Base-by-base conservation (phyloP, 164 flowering plant genomes). In the Magnolia sinica region DNA sequence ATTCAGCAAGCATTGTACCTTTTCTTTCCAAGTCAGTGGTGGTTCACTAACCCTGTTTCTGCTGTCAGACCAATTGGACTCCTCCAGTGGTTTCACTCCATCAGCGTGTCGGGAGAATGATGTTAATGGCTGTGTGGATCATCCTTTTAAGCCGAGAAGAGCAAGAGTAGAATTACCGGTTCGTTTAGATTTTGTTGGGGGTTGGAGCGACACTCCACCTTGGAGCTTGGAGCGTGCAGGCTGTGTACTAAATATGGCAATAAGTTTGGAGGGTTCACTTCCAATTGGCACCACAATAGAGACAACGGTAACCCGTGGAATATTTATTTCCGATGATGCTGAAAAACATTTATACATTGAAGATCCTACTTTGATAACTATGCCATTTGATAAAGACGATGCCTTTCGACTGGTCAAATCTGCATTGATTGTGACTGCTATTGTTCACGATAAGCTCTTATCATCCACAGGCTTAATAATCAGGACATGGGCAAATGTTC, bases 171-270 rank as follows among this genome's bases (percentile, higher is more conserved):
- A 96, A 78, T 85, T 94, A 76, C 98, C 98, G 70, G 98, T 96
- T 74, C 95, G 98, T 66, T 88, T 96, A 63, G 99, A 96, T 81
- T 94, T 96, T 86, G 98, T 92, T 73, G 98, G 98, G 50, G 99
- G 99, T 67, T 96, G 99, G 99, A 94, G 99, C 77, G 99, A 96
- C 82, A 96, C 99, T 70, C 99, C 99, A 74, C 99, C 99, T 64
- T 96, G 99, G 98, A 94, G 99, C 84, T 87, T 96, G 86, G 99
- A 96, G 87, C 98, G 99, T 77, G 87, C 94, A 69, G 99, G 99
- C 73, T 88, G 90, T 80, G 99, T 96, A 71, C 85, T 94, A 63
- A 96, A 96, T 81, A 92, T 94, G 98, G 95, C 98, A 74, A 88
- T 96, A 77, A 84, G 83, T 79, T 79, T 96, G 78, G 91, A 86